Evolutionary conservation across 345 rosid species (phyloP).

Genomic region (Acer negundo): DNA sequence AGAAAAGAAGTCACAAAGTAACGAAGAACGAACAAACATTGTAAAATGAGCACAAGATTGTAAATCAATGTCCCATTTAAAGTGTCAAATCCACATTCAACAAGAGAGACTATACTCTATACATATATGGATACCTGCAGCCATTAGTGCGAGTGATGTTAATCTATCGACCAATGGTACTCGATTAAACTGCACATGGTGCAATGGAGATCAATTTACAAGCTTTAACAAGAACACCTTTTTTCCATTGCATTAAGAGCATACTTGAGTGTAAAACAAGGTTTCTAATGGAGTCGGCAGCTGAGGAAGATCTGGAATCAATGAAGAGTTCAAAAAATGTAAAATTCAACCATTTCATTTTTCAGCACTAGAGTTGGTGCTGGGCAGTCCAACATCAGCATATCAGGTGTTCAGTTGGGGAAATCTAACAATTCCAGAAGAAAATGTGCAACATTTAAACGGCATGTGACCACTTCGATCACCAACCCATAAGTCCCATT

Average conservation of each 20-base stretch:
- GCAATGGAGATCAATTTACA: not conserved
- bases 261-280: slow-evolving; percentile 50
- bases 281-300: slow-evolving; percentile 62
- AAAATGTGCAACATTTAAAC: no score
- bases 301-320: slow-evolving; percentile 58
- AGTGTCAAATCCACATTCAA: no score
- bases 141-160: slow-evolving; percentile 56
- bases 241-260: slow-evolving; percentile 9
- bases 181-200: slow-evolving; percentile 43
- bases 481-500: no score
- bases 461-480: no score
- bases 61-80: no score
- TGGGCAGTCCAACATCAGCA: no score
- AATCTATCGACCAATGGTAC: slow-evolving; percentile 49
- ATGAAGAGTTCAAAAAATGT: no score
- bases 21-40: not conserved
- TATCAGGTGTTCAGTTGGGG: no score
- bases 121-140: slow-evolving; percentile 47
- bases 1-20: slow-evolving; percentile 4
- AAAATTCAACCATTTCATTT: no score
- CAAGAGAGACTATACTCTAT: no score
- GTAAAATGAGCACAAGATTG: not conserved
- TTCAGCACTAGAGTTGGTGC: no score
- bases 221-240: not conserved
- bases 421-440: no score